Evolutionary conservation across 805 yeast genomes (phyloP).

Genomic region (Candida boleticola): DNA sequence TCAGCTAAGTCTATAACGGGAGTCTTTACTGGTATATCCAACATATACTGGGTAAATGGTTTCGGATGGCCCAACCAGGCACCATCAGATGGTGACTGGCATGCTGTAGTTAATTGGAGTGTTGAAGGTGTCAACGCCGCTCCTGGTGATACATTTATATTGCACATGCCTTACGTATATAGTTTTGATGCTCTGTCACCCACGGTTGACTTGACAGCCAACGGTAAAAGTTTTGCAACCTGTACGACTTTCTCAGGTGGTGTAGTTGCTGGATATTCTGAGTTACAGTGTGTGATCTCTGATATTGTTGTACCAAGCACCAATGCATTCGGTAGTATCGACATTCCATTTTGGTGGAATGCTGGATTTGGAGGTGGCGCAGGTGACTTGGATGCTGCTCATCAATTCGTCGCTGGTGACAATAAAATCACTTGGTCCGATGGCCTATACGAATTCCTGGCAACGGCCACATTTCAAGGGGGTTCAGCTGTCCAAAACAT

Average conservation of each 20-base stretch:
- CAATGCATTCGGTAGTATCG: no score
- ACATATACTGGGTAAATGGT: no score
- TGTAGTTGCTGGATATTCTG: constrained; percentile 3
- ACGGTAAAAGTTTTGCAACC: constrained; percentile 7
- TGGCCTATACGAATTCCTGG: constrained; percentile 13
- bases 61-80: no score
- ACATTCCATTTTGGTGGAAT: constrained; percentile 1
- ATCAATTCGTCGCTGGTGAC: constrained; percentile 8
- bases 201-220: constrained; percentile 9
- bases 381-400: constrained; percentile 9
- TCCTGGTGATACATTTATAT: constrained; percentile 26
- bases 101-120: constrained; percentile 19
- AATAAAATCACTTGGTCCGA: constrained; percentile 16
- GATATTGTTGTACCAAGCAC: no score
- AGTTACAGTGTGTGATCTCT: background rate
- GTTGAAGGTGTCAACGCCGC: constrained; percentile 12
- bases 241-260: constrained; percentile 10
- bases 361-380: constrained; percentile 8
- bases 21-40: no score
- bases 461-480: constrained; percentile 10
- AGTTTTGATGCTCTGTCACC: constrained; percentile 13
- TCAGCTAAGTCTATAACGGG: no score
- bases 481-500: background rate
- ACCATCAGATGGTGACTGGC: constrained; percentile 10
- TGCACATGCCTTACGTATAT: constrained; percentile 24